phyloP scores from a whole-genome alignment of 306 rosid genomes.

The Lathyrus sativus region DNA sequence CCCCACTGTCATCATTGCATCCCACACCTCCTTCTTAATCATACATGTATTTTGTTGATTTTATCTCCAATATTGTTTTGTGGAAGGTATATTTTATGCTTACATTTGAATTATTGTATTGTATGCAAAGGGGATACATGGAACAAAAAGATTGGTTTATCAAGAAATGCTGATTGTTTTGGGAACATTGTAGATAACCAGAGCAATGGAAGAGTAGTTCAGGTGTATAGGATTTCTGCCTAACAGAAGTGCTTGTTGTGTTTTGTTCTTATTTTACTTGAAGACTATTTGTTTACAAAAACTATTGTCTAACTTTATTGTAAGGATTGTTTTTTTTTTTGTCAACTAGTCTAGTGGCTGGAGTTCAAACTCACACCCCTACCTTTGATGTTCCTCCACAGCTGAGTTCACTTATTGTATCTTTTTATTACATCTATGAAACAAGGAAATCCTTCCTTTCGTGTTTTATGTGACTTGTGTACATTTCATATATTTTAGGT shows the following conservation, averaged over 20 bases:
- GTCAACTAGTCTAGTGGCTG: too few relatives aligned
- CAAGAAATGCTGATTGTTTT: constrained; percentile 1
- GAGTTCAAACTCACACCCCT: too few relatives aligned
- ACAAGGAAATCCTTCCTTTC: too few relatives aligned
- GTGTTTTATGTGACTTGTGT: too few relatives aligned
- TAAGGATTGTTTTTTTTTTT: neutral
- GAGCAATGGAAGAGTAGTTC: neutral
- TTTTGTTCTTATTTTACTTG: neutral
- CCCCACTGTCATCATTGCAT: constrained; percentile 31
- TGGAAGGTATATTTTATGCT: neutral
- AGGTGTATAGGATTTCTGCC: neutral
- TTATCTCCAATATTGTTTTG: neutral
- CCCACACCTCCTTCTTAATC: constrained; percentile 31
- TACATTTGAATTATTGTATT: neutral
- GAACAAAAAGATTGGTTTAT: neutral
- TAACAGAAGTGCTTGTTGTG: neutral
- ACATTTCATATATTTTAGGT: too few relatives aligned
- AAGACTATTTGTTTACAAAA: neutral
- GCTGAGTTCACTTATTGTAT: too few relatives aligned
- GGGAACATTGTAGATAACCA: neutral
- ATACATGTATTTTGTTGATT: neutral
- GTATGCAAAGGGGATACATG: too few relatives aligned
- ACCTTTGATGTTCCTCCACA: too few relatives aligned
- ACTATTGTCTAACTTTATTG: neutral
- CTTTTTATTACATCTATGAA: too few relatives aligned